Evolutionary conservation across 73 alveolate genomes (phyloP).

Genomic region (Symbiodinium natans): DNA sequence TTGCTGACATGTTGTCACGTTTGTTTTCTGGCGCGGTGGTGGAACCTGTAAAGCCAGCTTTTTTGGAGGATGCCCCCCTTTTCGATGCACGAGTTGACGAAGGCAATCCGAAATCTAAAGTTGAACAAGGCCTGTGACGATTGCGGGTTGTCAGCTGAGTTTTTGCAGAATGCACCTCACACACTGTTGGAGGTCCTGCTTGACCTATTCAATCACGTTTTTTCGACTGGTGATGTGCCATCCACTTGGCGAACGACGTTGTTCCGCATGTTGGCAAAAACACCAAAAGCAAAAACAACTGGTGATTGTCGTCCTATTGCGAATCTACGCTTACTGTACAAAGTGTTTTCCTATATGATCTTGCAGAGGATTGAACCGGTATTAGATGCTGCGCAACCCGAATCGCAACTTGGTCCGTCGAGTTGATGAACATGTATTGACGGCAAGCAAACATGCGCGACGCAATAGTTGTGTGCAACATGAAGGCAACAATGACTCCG

Average conservation of each 20-base stretch:
- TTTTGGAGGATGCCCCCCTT: neutral
- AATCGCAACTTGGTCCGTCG: neutral
- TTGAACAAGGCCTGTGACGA: constrained; percentile 12
- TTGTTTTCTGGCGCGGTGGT: neutral
- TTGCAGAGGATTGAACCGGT: neutral
- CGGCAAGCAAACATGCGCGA: neutral
- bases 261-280: neutral
- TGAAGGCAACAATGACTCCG: constrained; percentile 7
- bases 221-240: neutral
- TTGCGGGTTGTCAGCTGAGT: neutral
- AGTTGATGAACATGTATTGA: neutral
- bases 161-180: neutral
- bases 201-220: neutral
- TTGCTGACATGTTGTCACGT: neutral
- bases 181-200: neutral
- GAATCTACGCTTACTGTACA: neutral
- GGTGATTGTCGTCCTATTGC: neutral
- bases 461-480: too few species aligned
- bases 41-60: neutral
- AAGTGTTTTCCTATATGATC: neutral
- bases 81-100: neutral
- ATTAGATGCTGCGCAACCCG: neutral
- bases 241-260: neutral
- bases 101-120: neutral
- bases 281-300: neutral